Evolutionary conservation across 768 basidiomycete genomes (phyloP).

Genomic region (Cystobasidium tubakii): DNA sequence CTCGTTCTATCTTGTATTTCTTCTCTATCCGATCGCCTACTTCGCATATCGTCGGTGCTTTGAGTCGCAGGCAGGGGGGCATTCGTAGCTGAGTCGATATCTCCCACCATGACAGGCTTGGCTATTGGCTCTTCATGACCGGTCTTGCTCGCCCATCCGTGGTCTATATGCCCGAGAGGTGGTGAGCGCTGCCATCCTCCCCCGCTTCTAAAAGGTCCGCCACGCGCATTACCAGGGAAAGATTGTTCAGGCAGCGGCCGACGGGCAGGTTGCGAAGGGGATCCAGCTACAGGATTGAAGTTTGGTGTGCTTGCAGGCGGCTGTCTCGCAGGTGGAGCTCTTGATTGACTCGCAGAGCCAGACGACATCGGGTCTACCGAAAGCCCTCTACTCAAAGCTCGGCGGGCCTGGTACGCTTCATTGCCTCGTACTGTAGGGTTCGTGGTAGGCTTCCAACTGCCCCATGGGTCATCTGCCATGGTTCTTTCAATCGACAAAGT

Average conservation of each 20-base stretch:
- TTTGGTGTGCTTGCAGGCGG: neutral
- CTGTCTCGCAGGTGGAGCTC: neutral
- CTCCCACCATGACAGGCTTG: neutral
- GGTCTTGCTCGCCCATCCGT: conserved; percentile 19
- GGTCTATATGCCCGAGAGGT: neutral
- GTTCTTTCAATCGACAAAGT: neutral
- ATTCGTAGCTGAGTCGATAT: neutral
- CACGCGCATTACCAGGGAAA: neutral
- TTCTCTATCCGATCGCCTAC: neutral
- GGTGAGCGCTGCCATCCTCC: neutral
- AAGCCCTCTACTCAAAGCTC: neutral
- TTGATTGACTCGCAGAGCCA: neutral
- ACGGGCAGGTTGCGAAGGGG: neutral
- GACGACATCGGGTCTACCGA: conserved; percentile 14
- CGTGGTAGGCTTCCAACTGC: neutral
- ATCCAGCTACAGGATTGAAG: neutral
- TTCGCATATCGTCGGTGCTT: neutral
- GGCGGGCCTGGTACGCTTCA: neutral
- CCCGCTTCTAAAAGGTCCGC: neutral
- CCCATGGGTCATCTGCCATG: conserved; percentile 30
- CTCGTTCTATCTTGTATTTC: neutral
- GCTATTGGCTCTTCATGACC: neutral
- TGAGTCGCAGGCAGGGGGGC: neutral
- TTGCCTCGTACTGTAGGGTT: neutral
- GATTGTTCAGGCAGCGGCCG: conserved; percentile 4